Evolutionary conservation across 2,329 filamentous ascomycete genomes (phyloP).

Genomic region (Penicillium nordicum): DNA sequence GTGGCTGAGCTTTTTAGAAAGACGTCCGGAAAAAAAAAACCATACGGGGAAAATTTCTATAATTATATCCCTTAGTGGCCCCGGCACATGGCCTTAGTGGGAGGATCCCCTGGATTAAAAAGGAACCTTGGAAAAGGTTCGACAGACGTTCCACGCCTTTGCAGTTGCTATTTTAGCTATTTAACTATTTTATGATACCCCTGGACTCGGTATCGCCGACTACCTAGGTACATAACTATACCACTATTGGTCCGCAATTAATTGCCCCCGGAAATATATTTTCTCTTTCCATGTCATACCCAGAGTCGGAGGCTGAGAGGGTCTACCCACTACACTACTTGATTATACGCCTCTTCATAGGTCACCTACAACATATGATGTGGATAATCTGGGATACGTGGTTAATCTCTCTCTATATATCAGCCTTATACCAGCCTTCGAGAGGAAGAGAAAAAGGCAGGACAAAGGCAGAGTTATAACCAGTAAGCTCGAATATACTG

Average conservation of each 20-base stretch:
- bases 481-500: background rate
- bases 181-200: background rate
- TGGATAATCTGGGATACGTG: background rate
- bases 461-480: background rate
- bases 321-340: background rate
- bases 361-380: background rate
- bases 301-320: background rate
- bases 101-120: background rate
- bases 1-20: background rate
- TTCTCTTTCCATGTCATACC: background rate
- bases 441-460: background rate
- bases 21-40: background rate
- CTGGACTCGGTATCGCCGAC: background rate
- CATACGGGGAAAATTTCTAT: background rate
- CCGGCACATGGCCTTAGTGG: conserved; percentile 7
- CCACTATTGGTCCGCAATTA: background rate
- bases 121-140: conserved; percentile 6
- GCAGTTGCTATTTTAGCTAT: background rate
- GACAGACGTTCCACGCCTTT: conserved; percentile 7
- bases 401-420: background rate
- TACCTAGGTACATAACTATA: background rate
- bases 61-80: conserved; percentile 5
- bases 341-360: background rate
- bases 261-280: background rate
- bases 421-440: background rate